A percentile compares a stretch with the other conserved stretches of the same genome.
Evolutionary conservation across 169 alveolate genomes (phyloP).

Genomic region (Cryptosporidium xiaoi): DNA sequence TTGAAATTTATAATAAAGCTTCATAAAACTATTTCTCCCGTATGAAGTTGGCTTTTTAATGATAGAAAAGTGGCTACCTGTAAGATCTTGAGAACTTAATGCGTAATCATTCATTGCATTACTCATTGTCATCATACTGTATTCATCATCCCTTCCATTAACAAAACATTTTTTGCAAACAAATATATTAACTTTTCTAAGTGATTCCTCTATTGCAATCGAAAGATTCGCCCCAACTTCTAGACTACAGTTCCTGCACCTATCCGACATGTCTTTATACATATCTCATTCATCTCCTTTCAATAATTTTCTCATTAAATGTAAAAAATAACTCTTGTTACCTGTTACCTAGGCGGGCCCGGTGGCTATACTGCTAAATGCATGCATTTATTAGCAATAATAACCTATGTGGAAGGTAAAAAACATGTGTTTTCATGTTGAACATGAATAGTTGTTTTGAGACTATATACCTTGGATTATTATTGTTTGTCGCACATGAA

Average conservation of each 20-base stretch:
- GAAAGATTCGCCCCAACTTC: conserved; percentile 34
- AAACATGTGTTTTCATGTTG: too few species aligned
- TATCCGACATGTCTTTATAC: background rate
- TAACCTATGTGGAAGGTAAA: too few species aligned
- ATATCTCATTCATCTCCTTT: too few species aligned
- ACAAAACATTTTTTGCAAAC: conserved; percentile 51
- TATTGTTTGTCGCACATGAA: too few species aligned
- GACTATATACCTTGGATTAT: too few species aligned
- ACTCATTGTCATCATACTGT: conserved; percentile 51
- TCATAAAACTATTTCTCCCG: conserved; percentile 65
- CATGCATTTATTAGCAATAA: too few species aligned
- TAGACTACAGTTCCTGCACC: conserved; percentile 49
- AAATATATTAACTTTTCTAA: conserved; percentile 24
- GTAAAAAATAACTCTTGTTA: too few species aligned
- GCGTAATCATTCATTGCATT: conserved; percentile 60
- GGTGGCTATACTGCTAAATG: too few species aligned
- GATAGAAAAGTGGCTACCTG: conserved; percentile 21
- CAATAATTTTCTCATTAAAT: too few species aligned
- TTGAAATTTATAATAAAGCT: conserved; percentile 66
- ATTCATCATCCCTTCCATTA: conserved; percentile 45
- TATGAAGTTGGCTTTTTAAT: conserved; percentile 57
- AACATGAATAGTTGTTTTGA: too few species aligned
- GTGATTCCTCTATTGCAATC: conserved; percentile 32
- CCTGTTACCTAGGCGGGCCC: too few species aligned
- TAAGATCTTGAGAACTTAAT: conserved; percentile 40